These are phyloP conservation scores for Funneliformis caledonium DNA, from an alignment of 371 early-diverging fungal genomes.

Conservation along the genomic window DNA sequence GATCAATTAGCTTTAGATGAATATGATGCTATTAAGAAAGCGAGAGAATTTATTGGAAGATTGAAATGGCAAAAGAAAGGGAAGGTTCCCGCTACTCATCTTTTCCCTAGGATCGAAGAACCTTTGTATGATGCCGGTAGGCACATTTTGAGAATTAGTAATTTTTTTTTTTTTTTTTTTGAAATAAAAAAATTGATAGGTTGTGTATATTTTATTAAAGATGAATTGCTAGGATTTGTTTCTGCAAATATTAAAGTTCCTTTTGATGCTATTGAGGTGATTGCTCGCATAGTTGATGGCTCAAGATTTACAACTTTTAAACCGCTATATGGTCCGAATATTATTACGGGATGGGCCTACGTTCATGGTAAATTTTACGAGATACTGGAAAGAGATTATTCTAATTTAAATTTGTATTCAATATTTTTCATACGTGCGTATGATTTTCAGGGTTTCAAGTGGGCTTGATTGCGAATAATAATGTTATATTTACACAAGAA, in stretches of 20 bases:
- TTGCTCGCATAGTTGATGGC: constrained; percentile 70
- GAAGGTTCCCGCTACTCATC: constrained; percentile 56
- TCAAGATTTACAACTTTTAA: constrained; percentile 69
- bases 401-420: neutral
- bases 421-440: neutral
- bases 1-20: constrained; percentile 73
- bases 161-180: neutral
- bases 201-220: constrained; percentile 39
- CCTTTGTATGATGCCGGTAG: constrained; percentile 59
- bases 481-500: constrained; percentile 73
- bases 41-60: constrained; percentile 68
- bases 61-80: constrained; percentile 69
- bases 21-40: constrained; percentile 66
- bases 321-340: constrained; percentile 69
- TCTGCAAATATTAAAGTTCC: constrained; percentile 70
- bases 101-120: constrained; percentile 59
- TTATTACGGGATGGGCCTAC: constrained; percentile 70
- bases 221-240: constrained; percentile 69
- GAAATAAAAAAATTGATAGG: neutral
- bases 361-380: constrained; percentile 55
- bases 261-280: constrained; percentile 72
- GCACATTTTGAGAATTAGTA: neutral
- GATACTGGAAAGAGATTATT: neutral
- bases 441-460: constrained; percentile 63
- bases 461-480: constrained; percentile 77